Evolutionary conservation across 306 rosid genomes (phyloP), one percentile per base, ranked within the genome.

Genomic region (Morella rubra): DNA sequence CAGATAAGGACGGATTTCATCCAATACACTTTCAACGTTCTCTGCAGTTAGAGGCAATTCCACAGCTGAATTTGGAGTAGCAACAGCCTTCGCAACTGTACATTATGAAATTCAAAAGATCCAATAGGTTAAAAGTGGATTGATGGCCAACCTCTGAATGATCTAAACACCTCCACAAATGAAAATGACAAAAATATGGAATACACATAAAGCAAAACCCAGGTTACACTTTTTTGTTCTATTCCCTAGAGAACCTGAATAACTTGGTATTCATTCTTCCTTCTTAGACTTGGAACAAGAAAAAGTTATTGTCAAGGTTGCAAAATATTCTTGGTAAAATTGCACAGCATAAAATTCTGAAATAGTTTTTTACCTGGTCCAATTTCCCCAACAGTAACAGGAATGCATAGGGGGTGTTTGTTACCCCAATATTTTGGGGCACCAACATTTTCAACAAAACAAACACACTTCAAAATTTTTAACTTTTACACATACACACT

Each of bases 21-120:
- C 96, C 87, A 92, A 79, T 12, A 88, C 91, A 22, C 72, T 87
- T 72, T 95, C 98, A 7, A 95, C 91, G 65, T 95, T 95, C 66
- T 89, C 91, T 41, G 92, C 96, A 18, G 97, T 95, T 41, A 95
- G 78, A 42, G 97, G 90, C 82, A 95, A 86, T 68, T 92, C 98
- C 40, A 95, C 60, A 5, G 90, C 96, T 72, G 95, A 86, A 77
- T 84, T 65, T n/a, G 96, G 89, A 75, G 93, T 89, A 22, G 93
- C 97, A 72, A 95, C 92, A 1, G 91, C 95, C 73, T 85, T 84
- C 56, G 85, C 86, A 84, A 69, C 98, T 94, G 91, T 7, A 73
- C 20, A 59, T 13, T 46, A 52, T 40, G 62, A 53, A 80, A 75
- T 69, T 44, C 40, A 70, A 61, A 22, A 59, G 55, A 50, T 55